Evolutionary conservation across 371 early-diverging fungal genomes (phyloP), one percentile per base, ranked within the genome.

Genomic region (Blakeslea trispora): DNA sequence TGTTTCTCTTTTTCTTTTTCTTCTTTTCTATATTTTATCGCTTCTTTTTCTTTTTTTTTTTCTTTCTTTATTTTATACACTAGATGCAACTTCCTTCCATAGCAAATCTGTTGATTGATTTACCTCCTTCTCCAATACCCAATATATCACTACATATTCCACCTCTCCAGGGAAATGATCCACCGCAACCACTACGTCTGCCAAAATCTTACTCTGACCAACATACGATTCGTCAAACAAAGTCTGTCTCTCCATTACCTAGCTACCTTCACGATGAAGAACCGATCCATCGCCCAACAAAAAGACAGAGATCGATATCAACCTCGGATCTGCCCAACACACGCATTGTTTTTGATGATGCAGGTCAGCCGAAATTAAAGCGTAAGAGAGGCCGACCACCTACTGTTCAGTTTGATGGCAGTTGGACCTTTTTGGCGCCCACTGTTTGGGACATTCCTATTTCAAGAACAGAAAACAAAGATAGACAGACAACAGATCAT

Each of bases 381-480:
- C 68, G 77, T 34, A 66, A 67, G 19, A 59, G 77, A 48, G 77
- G 77, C 7, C 48, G 77, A 24, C 77, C 77, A 11, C 77, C 72
- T 5, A 71, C 45, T 37, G 43, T 45, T 8, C 23, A 17, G 5
- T 41, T 47, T 21, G 61, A 69, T 46, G 75, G 75, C 22, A 69
- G 74, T 1, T 77, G 69, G 70, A 73, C 70, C 0, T 77, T 77
- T 61, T 42, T 77, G 47, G 58, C 77, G 4, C 77, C 77, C 2
- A 72, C 73, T 1, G 73, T 72, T 0, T 77, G 76, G 75, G 55
- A 64, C 46, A 67, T 75, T 28, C 53, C 39, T 34, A 45, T 53
- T 5, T 54, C 54, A 19, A 39, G 49, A 44, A 49, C 54, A 37
- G 55, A 61, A 31, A 22, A 61, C 44, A 61, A 22, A 28, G 37